phyloP scores from a whole-genome alignment of 2,329 filamentous ascomycete genomes.

The Colletotrichum orbiculare region DNA sequence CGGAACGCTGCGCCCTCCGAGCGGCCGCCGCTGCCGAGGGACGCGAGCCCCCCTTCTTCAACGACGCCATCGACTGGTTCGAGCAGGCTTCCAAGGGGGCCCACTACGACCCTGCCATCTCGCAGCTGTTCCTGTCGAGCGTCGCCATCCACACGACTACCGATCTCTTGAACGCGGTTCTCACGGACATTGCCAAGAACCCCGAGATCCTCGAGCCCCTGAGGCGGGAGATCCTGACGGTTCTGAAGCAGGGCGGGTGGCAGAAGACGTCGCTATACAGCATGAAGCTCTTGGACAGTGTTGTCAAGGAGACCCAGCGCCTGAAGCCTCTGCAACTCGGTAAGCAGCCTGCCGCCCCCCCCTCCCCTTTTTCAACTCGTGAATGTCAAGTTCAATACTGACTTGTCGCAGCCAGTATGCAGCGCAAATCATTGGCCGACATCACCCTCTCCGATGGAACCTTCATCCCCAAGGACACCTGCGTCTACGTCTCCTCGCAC shows the following conservation, averaged over 20 bases:
- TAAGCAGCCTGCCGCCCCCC: background rate
- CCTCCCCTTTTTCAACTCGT: background rate
- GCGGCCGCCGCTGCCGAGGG: conserved; percentile 40
- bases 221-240: conserved; percentile 52
- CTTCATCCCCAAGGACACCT: conserved; percentile 25
- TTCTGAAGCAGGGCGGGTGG: conserved; percentile 49
- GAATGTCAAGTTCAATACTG: background rate
- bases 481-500: conserved; percentile 10
- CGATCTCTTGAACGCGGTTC: conserved; percentile 46
- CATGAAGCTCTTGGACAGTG: conserved; percentile 54
- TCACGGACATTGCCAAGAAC: conserved; percentile 52
- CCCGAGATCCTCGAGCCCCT: conserved; percentile 53
- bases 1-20: conserved; percentile 41
- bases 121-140: conserved; percentile 83
- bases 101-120: conserved; percentile 72
- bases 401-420: conserved; percentile 23
- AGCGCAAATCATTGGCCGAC: background rate
- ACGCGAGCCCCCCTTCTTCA: conserved; percentile 29
- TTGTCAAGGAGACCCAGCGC: conserved; percentile 53
- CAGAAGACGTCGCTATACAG: conserved; percentile 50
- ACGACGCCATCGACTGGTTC: conserved; percentile 58
- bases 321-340: conserved; percentile 26
- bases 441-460: conserved; percentile 30
- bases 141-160: conserved; percentile 57
- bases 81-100: conserved; percentile 55